Evolutionary conservation across 257 asterid species (phyloP).

Genomic region (Ocimum tenuiflorum): DNA sequence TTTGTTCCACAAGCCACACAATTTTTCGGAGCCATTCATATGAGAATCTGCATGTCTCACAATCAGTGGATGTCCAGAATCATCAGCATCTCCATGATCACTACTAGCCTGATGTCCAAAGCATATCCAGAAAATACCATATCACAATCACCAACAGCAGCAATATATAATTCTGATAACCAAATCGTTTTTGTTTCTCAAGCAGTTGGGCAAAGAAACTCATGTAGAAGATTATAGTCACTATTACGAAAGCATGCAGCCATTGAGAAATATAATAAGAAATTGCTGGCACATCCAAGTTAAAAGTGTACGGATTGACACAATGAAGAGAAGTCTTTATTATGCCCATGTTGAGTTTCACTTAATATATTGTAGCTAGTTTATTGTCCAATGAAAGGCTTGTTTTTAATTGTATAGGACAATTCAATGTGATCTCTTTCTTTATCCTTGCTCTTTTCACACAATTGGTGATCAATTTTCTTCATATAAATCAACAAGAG

Average conservation of each 20-base stretch:
- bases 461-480: background rate
- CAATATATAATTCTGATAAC: background rate
- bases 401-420: background rate
- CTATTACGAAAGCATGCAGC: background rate
- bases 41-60: conserved; percentile 29
- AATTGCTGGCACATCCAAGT: background rate
- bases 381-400: background rate
- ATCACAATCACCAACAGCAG: conserved; percentile 13
- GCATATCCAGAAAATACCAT: conserved; percentile 22
- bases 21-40: conserved; percentile 25
- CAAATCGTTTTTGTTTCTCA: conserved; percentile 4
- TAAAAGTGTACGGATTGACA: background rate
- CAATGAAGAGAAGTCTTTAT: background rate
- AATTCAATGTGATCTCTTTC: background rate
- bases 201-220: background rate
- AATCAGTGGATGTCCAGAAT: conserved; percentile 12
- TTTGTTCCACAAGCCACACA: conserved; percentile 47
- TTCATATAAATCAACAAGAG: background rate
- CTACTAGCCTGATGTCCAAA: conserved; percentile 45
- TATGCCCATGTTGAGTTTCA: background rate
- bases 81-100: conserved; percentile 39
- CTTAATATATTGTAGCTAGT: background rate
- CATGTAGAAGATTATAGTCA: background rate
- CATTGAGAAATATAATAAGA: no score
- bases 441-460: background rate